These are phyloP conservation scores for Paratrimastix pyriformis DNA, from an alignment of 78 protist genomes.

Conservation along the genomic window DNA sequence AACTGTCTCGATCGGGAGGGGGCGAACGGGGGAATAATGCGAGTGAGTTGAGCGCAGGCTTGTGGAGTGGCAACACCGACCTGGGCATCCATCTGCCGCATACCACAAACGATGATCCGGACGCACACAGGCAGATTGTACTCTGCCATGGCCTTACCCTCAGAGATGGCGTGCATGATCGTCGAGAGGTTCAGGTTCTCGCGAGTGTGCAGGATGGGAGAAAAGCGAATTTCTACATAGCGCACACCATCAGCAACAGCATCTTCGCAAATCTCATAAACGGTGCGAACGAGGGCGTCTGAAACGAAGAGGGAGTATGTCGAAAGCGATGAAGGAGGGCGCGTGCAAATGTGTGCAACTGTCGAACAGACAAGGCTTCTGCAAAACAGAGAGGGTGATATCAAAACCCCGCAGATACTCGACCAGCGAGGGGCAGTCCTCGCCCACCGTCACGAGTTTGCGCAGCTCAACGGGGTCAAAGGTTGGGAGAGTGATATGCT, in stretches of 20 bases:
- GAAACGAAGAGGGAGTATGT: too few relatives aligned
- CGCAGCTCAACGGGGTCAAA: slow-evolving; percentile 39
- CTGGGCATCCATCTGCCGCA: slow-evolving; percentile 37
- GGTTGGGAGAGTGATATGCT: slow-evolving; percentile 31
- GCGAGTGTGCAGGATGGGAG: slow-evolving; percentile 57
- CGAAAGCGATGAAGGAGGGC: neutral
- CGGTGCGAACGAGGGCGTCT: slow-evolving; percentile 46
- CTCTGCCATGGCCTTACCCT: slow-evolving; percentile 44
- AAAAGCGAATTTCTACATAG: slow-evolving; percentile 65
- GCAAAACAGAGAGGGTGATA: slow-evolving; percentile 27
- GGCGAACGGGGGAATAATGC: too few relatives aligned
- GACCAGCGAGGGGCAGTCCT: slow-evolving; percentile 17
- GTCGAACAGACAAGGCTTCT: too few relatives aligned
- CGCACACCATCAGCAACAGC: slow-evolving; percentile 48
- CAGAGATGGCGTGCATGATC: slow-evolving; percentile 57
- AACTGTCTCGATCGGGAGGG: too few relatives aligned
- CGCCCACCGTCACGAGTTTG: slow-evolving; percentile 12
- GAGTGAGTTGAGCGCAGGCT: too few relatives aligned
- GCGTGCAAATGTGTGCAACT: neutral
- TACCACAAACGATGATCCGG: slow-evolving; percentile 69
- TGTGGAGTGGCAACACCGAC: slow-evolving; percentile 30
- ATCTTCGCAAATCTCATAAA: slow-evolving; percentile 58
- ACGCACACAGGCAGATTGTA: slow-evolving; percentile 21
- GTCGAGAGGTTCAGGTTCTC: slow-evolving; percentile 38
- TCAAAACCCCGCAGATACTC: slow-evolving; percentile 41